Base-by-base conservation (phyloP, 176 grass and related monocot genomes). In the Carex littledalei region DNA sequence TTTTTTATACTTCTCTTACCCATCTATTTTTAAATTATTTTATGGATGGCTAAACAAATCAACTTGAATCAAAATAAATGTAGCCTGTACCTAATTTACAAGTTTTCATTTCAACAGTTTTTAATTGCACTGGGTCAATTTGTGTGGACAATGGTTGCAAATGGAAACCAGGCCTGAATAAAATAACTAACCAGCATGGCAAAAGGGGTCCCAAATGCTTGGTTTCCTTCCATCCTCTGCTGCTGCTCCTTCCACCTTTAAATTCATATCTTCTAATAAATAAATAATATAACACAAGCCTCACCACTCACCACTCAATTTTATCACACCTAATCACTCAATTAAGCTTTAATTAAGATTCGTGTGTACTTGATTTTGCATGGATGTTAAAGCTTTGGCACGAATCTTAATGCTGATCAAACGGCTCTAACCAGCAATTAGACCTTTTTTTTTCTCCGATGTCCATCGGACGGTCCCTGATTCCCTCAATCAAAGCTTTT, bases 161-260 rank as follows among this genome's bases (percentile, higher is more conserved):
- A 29, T 29, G 29, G 29, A 41, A 29, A 22, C 21, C 17, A 5
- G 3, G 5, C 3, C 73, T 31, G 21, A 77, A 55, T 29, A 77
- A 77, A 55, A 15, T 14, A 78, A 39, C 81, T 81, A 71, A 94
- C 92, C 92, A 64, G 45, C 55, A 16, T 92, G 92, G 17, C 86
- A 81, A 71, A 88, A 94, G 5, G 86, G 87, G 81, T 94, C 92
- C 92, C 92, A 94, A 67, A 94, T 92, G 64, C 90, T 94, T 41
- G 90, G 92, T 22, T 94, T 94, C 58, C 92, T 94, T 70, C 92
- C 92, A 57, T 91, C 89, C 89, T 94, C 89, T 68, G 87, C 71
- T 57, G 75, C 78, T 47, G 89, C 92, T 37, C 92, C 92, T 89
- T 94, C 92, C 53, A 94, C 52, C 92, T 94, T 61, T 11, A 49